Conservation (phyloP, 2,329 filamentous ascomycete genomes). For the Chlorencoelia australis region DNA sequence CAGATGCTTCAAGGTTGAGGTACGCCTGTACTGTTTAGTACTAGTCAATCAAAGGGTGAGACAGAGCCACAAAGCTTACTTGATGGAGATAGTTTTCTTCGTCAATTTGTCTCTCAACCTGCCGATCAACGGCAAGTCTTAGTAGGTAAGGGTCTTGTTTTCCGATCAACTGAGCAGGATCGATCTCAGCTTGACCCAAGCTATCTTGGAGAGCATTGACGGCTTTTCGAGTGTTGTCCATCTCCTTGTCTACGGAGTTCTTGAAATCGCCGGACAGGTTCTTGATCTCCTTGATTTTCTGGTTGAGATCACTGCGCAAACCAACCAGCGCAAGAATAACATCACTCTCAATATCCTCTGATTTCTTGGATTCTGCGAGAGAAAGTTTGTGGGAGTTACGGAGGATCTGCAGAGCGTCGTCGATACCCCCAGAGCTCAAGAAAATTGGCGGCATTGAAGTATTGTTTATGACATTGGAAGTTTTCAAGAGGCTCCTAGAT, state of each 20-base stretch:
- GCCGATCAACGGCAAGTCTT: constrained; percentile 74
- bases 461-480: constrained; percentile 77
- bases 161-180: constrained; percentile 63
- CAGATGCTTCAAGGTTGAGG: constrained; percentile 86
- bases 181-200: constrained; percentile 68
- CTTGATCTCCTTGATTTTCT: constrained; percentile 99
- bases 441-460: constrained; percentile 66
- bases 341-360: constrained; percentile 81
- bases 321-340: constrained; percentile 82
- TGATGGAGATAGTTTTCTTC: constrained; percentile 96
- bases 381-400: constrained; percentile 74
- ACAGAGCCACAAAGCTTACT: constrained; percentile 38
- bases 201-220: constrained; percentile 76
- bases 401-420: constrained; percentile 74
- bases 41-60: constrained; percentile 6
- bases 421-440: constrained; percentile 70
- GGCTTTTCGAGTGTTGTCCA: constrained; percentile 70
- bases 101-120: constrained; percentile 85
- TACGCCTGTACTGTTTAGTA: constrained; percentile 55
- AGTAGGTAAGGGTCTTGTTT: constrained; percentile 91
- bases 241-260: constrained; percentile 91
- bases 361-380: constrained; percentile 74
- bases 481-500: constrained; percentile 71
- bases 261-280: constrained; percentile 89
- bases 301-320: constrained; percentile 75